Conservation (phyloP, 768 basidiomycete genomes). For the Kwoniella mangroviensis region DNA sequence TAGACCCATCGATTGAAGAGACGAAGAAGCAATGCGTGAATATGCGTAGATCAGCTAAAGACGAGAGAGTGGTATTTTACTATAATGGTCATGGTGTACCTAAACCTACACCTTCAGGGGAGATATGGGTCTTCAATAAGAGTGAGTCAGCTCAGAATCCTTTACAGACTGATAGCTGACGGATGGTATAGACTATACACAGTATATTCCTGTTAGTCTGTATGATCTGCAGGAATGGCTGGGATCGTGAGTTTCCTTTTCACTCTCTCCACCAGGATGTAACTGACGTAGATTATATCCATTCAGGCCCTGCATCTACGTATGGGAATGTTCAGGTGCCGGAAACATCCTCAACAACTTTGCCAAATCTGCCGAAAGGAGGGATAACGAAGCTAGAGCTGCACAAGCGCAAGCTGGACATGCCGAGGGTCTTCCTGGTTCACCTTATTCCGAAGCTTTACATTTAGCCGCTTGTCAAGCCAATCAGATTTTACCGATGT, state of each 20-base stretch:
- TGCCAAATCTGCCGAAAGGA: conserved; percentile 62
- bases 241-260: conserved; percentile 60
- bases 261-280: too few relatives aligned
- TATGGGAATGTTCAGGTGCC: conserved; percentile 99
- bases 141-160: conserved; percentile 52
- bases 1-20: conserved; percentile 95
- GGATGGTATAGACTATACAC: conserved; percentile 70
- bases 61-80: conserved; percentile 92
- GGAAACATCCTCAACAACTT: conserved; percentile 91
- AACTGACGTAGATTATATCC: neutral
- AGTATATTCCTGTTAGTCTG: conserved; percentile 95
- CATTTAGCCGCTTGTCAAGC: conserved; percentile 94
- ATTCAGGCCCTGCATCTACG: conserved; percentile 87
- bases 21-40: conserved; percentile 82
- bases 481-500: conserved; percentile 88
- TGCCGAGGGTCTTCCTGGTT: conserved; percentile 67
- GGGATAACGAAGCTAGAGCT: conserved; percentile 56
- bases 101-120: conserved; percentile 88
- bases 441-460: conserved; percentile 68
- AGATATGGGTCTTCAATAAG: conserved; percentile 98
- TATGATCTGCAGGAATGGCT: conserved; percentile 93
- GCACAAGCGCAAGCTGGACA: conserved; percentile 36
- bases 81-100: conserved; percentile 99
- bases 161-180: conserved; percentile 4
- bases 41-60: conserved; percentile 83